Base-by-base conservation (phyloP, 495 filamentous ascomycete genomes). In the Penicillium pulvis region DNA sequence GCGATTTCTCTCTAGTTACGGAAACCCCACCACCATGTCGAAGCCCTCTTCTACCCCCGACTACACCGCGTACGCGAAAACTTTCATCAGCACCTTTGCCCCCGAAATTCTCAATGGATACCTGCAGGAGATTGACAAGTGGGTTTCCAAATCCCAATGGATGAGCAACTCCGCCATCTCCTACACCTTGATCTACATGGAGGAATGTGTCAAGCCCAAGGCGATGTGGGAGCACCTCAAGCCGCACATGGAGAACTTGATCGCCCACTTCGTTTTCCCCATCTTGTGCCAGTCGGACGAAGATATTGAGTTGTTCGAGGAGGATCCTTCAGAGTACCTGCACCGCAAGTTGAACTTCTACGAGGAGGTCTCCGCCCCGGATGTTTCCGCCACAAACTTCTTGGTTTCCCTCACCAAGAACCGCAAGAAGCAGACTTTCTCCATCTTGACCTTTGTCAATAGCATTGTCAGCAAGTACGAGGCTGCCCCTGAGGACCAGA, bases 301-400 rank as follows among this genome's bases (percentile, higher is more conserved):
- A 51, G 94, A 98, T 56, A 81, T 98, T 39, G 93, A 97, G 69
- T 84, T 96, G 48, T 98, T 98, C 69, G 87, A 96, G 66, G 84
- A 88, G 6, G 93, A 98, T 61, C 94, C 94, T 1, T 89, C 93
- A 44, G 94, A 98, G 67, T 98, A 98, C 67, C 83, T 98, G 17
- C 94, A 97, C 75, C 87, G 93, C 47, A 98, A 98, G 73, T 76
- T 98, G 48, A 98, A 98, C 73, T 98, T 90, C 72, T 98, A 95
- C 69, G 94, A 98, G 76, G 94, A 98, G 67, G 91, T 96, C 14
- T 93, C 95, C 1, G 87, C 94, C 14, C 94, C 94, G 6, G 94
- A 98, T 72, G 91, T 98, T 55, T 92, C 95, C 4, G 94, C 95
- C 4, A 97, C 92, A 4, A 98, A 98, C 68, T 97, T 98, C 79